Evolutionary conservation across 495 filamentous ascomycete genomes (phyloP).

Genomic region (Xylaria venustula): DNA sequence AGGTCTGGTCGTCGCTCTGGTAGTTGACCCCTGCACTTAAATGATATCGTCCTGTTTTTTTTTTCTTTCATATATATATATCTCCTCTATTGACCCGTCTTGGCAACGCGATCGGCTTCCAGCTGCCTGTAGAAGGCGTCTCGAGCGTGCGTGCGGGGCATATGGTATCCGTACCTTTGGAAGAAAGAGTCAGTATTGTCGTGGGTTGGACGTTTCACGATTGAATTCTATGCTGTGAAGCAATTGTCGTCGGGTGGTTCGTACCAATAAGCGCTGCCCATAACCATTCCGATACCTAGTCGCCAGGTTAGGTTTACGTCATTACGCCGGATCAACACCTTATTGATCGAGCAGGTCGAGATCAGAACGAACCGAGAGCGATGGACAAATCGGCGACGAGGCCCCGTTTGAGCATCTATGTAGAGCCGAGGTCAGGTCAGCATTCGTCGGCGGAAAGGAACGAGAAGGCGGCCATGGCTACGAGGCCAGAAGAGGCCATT

Average conservation of each 20-base stretch:
- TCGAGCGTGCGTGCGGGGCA: constrained; percentile 48
- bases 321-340: background rate
- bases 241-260: constrained; percentile 12
- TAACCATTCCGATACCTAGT: constrained; percentile 43
- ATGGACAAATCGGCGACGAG: constrained; percentile 46
- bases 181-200: constrained; percentile 20
- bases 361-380: constrained; percentile 46
- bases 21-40: background rate
- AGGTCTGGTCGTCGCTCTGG: background rate
- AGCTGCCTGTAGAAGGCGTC: constrained; percentile 48
- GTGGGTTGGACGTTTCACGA: background rate
- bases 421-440: constrained; percentile 19
- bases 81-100: constrained; percentile 11
- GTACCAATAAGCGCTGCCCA: constrained; percentile 50
- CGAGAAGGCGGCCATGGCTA: too few species aligned
- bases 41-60: background rate
- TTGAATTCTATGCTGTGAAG: background rate
- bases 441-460: background rate
- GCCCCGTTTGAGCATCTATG: constrained; percentile 52
- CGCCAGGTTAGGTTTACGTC: constrained; percentile 6
- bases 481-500: too few species aligned
- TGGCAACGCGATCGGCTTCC: constrained; percentile 44
- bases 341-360: background rate
- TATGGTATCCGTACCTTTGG: constrained; percentile 52
- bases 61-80: too few species aligned